Base-by-base conservation (phyloP, 2,329 filamentous ascomycete genomes). In the Pseudopyrenochaeta lycopersici region DNA sequence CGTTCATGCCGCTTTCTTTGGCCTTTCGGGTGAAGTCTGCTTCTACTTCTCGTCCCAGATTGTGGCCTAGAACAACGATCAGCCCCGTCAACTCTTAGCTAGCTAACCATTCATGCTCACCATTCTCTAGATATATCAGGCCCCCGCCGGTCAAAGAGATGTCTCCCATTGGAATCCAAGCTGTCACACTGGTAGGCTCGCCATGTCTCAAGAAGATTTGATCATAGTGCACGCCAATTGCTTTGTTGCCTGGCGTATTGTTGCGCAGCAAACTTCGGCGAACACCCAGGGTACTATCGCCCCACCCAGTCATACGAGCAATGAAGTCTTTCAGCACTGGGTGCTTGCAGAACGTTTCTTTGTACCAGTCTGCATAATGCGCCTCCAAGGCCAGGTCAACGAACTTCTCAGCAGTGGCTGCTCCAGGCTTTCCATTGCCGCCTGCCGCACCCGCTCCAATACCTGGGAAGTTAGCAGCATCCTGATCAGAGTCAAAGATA, bases 201-300 rank as follows among this genome's bases (percentile, higher is more conserved):
- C 84, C 84, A 62, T 85, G 67, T 1, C 83, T 68, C 42, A 86
- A 67, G 60, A 86, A 86, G 18, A 82, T 85, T 70, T 86, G 83
- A 60, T 87, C 84, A 60, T 86, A 86, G 55, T 87, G 84, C 2
- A 87, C 84, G 0, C 84, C 84, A 54, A 85, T 86, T 0, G 84
- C 82, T 57, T 83, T 82, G 43, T 82, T 84, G 0, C 79, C 78
- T 0, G 84, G 84, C 0, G 81, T 82, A 58, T 85, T 86, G 57
- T 86, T 86, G 32, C 84, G 73, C 46, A 87, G 66, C 10, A 86
- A 66, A 1, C 82, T 84, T 29, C 84, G 73, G 7, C 77, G 71
- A 3, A 84, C 71, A 5, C 63, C 72, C 3, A 84, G 65, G 0
- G 81, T 83, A 36, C 79, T 65, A 0, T 81, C 76, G 6, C 61